Evolutionary conservation across 768 basidiomycete species (phyloP).

Genomic region (Kwoniella europaea): DNA sequence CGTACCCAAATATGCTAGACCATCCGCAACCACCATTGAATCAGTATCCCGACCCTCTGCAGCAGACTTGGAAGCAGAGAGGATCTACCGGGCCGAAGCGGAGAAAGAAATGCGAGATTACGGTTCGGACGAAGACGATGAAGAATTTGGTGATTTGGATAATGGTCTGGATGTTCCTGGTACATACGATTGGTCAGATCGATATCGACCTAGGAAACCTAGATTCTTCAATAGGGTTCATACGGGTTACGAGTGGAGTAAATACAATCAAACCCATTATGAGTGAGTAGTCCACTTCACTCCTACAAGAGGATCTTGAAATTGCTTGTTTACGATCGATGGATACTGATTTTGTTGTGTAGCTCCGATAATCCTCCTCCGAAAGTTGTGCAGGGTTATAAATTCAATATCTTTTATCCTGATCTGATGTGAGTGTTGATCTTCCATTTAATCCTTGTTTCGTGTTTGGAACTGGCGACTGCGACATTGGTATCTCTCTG

Average conservation of each 20-base stretch:
- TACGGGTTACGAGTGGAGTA: constrained; percentile 99
- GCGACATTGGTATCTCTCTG: too few relatives aligned
- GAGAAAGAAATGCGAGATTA: constrained; percentile 41
- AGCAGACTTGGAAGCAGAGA: constrained; percentile 80
- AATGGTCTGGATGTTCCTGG: constrained; percentile 81
- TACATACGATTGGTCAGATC: constrained; percentile 97
- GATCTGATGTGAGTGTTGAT: constrained; percentile 71
- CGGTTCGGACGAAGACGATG: constrained; percentile 45
- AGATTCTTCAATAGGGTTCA: constrained; percentile 98
- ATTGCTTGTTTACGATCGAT: not conserved
- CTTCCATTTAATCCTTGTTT: too few relatives aligned
- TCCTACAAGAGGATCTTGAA: too few relatives aligned
- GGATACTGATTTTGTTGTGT: not conserved
- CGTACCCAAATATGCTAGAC: constrained; percentile 61
- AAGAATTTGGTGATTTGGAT: constrained; percentile 69
- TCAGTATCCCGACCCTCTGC: constrained; percentile 64
- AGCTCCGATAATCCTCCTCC: constrained; percentile 91
- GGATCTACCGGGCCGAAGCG: constrained; percentile 74
- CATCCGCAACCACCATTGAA: constrained; percentile 62
- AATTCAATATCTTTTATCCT: constrained; percentile 99
- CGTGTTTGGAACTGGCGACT: too few relatives aligned
- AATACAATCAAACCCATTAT: constrained; percentile 99
- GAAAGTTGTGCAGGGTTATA: constrained; percentile 99
- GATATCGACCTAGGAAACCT: constrained; percentile 94
- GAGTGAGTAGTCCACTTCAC: constrained; percentile 67